Base-by-base conservation (phyloP, 495 filamentous ascomycete species). In the Lentithecium fluviatile region DNA sequence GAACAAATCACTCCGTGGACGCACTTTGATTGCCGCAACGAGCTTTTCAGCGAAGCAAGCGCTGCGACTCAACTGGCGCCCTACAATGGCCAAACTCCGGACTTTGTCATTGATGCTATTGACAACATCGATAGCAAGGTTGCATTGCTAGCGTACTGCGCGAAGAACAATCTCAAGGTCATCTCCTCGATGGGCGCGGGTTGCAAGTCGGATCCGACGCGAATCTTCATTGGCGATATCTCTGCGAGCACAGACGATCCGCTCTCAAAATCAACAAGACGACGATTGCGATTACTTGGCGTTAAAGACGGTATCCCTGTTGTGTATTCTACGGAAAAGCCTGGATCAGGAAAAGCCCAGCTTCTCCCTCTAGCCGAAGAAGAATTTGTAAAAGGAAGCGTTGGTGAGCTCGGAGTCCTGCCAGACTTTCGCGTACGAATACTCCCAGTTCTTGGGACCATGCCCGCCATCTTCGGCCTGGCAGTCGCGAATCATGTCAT, bases 71-170 rank as follows among this genome's bases (percentile, higher is more conserved):
- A 95, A 52, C 75, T 98, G 48, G 82, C 69, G 1, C 74, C 80
- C 0, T 88, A 86, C 85, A 80, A 80, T n/a, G 80, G 78, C 7
- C 83, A 82, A 56, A 80, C 78, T 66, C 90, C 90, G 1, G 88
- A 91, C 67, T 99, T 86, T 61, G 85, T 99, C 5, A 83, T 99
- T 23, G 94, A 99, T 75, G 95, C 94, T 13, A 99, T 99, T 62
- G 94, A 99, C 69, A 97, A 99, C 71, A 97, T 97, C 59, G 87
- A 93, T 21, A 95, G 90, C 51, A 99, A 99, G 75, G 94, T 97
- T 15, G 88, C 89, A 52, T 72, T 99, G 53, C 78, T 99, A 52
- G 83, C 88, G 72, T 96, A 95, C 72, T 99, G 94, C 73, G 78
- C 90, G 60, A 77, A 85, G 55, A 80, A 88, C 60, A 78, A 78